Conservation (phyloP, 345 rosid species). For the Cardamine occulta region DNA sequence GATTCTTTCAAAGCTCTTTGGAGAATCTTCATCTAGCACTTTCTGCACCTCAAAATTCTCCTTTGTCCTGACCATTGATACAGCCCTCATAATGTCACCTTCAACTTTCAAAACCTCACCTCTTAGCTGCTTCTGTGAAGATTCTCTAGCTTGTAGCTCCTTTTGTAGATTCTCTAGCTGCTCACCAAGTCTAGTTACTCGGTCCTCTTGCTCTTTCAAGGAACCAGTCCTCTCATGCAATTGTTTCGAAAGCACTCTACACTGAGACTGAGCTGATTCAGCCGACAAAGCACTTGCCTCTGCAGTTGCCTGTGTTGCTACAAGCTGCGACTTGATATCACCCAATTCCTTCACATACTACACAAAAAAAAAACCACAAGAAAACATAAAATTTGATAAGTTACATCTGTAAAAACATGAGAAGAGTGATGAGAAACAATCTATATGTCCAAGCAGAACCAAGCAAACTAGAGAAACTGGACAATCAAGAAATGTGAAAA, state of each 20-base stretch:
- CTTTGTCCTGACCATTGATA: conserved; percentile 56
- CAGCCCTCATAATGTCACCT: conserved; percentile 66
- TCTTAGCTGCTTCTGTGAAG: conserved; percentile 74
- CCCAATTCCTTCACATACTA: conserved; percentile 74
- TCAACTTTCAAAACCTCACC: conserved; percentile 79
- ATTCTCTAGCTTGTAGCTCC: conserved; percentile 77
- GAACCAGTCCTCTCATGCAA: conserved; percentile 63
- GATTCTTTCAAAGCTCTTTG: conserved; percentile 66
- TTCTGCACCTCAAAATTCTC: conserved; percentile 62
- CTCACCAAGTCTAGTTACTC: conserved; percentile 64
- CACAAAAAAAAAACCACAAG: not conserved
- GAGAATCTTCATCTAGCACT: conserved; percentile 65
- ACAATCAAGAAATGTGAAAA: conserved; percentile 3
- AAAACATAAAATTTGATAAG: too few species aligned
- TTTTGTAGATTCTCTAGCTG: conserved; percentile 63
- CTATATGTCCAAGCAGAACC: conserved; percentile 3
- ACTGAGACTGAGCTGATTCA: conserved; percentile 75
- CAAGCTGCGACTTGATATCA: conserved; percentile 67
- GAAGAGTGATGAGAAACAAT: not conserved
- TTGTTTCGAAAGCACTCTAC: conserved; percentile 59
- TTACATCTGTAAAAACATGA: not conserved
- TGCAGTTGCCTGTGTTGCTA: conserved; percentile 68
- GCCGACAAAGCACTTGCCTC: conserved; percentile 82
- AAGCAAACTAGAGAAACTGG: not conserved
- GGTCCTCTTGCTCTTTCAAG: conserved; percentile 70